Base-by-base conservation (phyloP, 495 filamentous ascomycete genomes). In the Penicillium odoratum region DNA sequence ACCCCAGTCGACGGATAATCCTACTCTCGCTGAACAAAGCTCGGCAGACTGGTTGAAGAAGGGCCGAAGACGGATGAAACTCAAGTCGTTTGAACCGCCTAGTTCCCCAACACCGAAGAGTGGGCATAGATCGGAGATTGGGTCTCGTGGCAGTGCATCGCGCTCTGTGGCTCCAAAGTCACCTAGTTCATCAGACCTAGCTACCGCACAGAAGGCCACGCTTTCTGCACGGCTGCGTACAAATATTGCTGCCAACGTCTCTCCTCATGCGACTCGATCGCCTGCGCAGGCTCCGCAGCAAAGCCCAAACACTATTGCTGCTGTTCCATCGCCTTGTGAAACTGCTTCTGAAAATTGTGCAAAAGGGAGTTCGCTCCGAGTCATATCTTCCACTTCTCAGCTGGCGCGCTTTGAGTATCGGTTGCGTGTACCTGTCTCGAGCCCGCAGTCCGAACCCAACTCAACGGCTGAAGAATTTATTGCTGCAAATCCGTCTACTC, bases 351-450 rank as follows among this genome's bases (percentile, higher is more conserved):
- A 46, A 3, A 26, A 38, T 3, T 44, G 34, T 25, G 33, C 6
- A 3, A 56, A 11, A 31, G 58, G 18, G 7, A 63, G 66, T 11
- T 55, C 77, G 7, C 53, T 78, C 33, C 63, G 61, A 44, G 65
- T 78, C 4, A 47, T 74, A 21, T 66, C 73, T 48, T 76, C 78
- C 10, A 74, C 76, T 5, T 79, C 78, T 11, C 73, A 77, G 47
- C 59, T 78, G 53, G 69, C 74, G 2, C 72, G 74, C 52, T 82
- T 81, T 57, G 70, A 77, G 62, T 82, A 79, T 61, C 70, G 75
- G n/a, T 65, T 58, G 50, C 69, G 65, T 40, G 16, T 42, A 33
- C 48, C 40, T 7, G 8, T 46, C 6, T 58, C 55, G 21, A 55
- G 42, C 26, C 46, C 60, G 10, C 30, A 52, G 3, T 25, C 15